A percentile compares a stretch with the other conserved stretches of the same genome.
phyloP scores from a whole-genome alignment of 176 grass and related monocot species.

The Triticum timopheevii region DNA sequence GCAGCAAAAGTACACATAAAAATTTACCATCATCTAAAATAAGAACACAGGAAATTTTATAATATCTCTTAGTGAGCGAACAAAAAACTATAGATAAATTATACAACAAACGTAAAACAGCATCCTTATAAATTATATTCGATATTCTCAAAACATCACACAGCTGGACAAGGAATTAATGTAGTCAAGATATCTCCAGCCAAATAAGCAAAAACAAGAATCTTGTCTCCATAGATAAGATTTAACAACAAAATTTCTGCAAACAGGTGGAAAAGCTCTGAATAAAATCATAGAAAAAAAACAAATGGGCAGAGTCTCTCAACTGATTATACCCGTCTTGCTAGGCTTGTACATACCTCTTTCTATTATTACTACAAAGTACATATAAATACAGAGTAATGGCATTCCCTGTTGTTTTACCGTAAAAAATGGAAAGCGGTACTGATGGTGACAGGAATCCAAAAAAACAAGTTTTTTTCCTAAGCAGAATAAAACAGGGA shows the following conservation, averaged over 20 bases:
- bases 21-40: slow-evolving; percentile 1
- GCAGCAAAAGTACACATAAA: slow-evolving; percentile 16
- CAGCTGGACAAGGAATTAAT: background rate
- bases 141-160: slow-evolving; percentile 11
- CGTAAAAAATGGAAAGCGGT: background rate
- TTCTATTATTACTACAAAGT: slow-evolving; percentile 1
- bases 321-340: slow-evolving; percentile 7
- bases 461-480: background rate
- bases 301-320: background rate
- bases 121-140: background rate
- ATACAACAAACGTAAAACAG: slow-evolving; percentile 2
- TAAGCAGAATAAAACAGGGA: too few species aligned
- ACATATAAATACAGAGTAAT: background rate
- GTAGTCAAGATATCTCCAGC: slow-evolving; percentile 3
- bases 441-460: background rate
- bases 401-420: background rate
- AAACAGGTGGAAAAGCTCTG: background rate
- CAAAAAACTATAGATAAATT: slow-evolving; percentile 8
- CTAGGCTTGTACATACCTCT: background rate
- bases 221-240: background rate
- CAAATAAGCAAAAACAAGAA: slow-evolving; percentile 11
- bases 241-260: background rate
- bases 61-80: background rate
- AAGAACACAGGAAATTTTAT: slow-evolving; percentile 15
- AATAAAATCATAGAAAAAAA: slow-evolving; percentile 23